Evolutionary conservation across 331 rosid species (phyloP).

Genomic region (Ulmus americana): DNA sequence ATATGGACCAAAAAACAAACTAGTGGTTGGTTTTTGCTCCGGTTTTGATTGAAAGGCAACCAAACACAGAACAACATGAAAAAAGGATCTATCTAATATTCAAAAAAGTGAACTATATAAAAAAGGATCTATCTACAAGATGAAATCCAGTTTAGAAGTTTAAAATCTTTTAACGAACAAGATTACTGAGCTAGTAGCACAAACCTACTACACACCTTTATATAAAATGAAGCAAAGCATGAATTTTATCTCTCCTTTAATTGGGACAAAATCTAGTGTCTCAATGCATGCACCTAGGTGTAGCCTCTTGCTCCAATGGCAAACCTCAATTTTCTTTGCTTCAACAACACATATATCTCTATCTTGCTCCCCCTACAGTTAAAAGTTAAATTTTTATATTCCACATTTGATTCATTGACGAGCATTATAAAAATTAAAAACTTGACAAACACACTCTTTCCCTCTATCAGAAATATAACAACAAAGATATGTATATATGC

Average conservation of each 20-base stretch:
- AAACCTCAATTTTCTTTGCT: conserved; percentile 81
- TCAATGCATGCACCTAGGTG: conserved; percentile 77
- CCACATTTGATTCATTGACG: no score
- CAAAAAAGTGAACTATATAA: neutral
- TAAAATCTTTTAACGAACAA: neutral
- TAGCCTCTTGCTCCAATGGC: conserved; percentile 78
- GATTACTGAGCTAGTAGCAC: no score
- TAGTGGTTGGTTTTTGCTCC: no score
- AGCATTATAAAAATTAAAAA: no score
- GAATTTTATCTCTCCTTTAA: conserved; percentile 53
- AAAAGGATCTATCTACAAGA: neutral
- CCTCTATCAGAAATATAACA: neutral
- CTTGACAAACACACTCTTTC: no score
- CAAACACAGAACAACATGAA: no score
- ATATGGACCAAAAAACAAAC: no score
- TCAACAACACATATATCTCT: conserved; percentile 87
- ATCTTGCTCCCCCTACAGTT: conserved; percentile 71
- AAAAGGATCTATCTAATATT: neutral
- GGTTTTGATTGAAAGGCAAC: no score
- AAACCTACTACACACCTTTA: neutral
- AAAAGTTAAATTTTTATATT: neutral
- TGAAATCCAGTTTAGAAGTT: neutral
- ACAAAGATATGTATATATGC: neutral
- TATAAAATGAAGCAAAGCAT: neutral
- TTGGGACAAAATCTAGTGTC: conserved; percentile 71